These are phyloP conservation scores for Trypanosoma scelopori DNA, from an alignment of 208 protist species.

Conservation along the genomic window DNA sequence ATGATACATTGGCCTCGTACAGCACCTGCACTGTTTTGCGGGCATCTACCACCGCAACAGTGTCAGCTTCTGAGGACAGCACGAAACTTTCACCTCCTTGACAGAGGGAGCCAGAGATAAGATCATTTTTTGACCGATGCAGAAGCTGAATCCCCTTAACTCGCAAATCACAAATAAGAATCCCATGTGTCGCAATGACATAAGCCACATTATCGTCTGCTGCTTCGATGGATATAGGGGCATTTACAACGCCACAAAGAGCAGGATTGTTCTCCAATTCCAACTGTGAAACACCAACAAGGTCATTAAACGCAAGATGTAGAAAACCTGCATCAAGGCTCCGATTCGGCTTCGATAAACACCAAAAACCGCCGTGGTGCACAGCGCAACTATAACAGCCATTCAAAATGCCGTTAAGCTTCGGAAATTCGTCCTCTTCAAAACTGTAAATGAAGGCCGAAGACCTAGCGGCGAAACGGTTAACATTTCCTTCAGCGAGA, in stretches of 20 bases:
- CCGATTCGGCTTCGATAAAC: slow-evolving; percentile 6
- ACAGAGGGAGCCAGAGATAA: slow-evolving; percentile 18
- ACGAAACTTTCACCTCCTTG: slow-evolving; percentile 5
- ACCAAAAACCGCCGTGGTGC: slow-evolving; percentile 19
- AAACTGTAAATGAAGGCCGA: slow-evolving; percentile 19
- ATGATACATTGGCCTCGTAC: slow-evolving; percentile 11
- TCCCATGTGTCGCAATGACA: slow-evolving; percentile 16
- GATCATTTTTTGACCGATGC: slow-evolving; percentile 3
- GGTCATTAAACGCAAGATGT: slow-evolving; percentile 8
- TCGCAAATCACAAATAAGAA: slow-evolving; percentile 13
- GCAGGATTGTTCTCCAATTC: slow-evolving; percentile 3
- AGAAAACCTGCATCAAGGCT: background rate
- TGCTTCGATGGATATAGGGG: slow-evolving; percentile 20
- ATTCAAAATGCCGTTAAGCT: slow-evolving; percentile 1
- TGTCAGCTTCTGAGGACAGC: slow-evolving; percentile 19
- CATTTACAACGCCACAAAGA: slow-evolving; percentile 3
- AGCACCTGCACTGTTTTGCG: background rate
- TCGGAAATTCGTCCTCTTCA: background rate
- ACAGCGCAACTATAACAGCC: slow-evolving; percentile 14
- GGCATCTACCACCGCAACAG: slow-evolving; percentile 6
- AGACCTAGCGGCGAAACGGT: background rate
- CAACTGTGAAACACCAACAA: slow-evolving; percentile 8
- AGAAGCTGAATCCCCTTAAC: slow-evolving; percentile 11
- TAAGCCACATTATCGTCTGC: slow-evolving; percentile 8
- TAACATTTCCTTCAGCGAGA: slow-evolving; percentile 8